These are phyloP conservation scores for Tetradesmus lagerheimii DNA, from an alignment of 139 green algal species.

Conservation along the genomic window DNA sequence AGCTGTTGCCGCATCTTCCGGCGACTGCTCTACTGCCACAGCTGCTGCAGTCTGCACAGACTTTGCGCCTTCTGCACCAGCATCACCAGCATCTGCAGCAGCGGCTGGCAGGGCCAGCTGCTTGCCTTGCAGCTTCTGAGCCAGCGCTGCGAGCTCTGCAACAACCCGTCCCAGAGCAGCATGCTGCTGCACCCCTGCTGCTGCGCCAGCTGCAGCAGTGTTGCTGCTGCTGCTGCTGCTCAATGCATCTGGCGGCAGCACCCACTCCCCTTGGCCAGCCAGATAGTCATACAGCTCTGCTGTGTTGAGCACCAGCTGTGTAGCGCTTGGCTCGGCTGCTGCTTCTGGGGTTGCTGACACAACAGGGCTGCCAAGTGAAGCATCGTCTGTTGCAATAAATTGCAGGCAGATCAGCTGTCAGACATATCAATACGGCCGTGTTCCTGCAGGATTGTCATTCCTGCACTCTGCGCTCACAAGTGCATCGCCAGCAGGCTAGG, in stretches of 20 bases:
- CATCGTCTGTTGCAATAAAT: conserved; percentile 45
- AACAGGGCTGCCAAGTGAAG: conserved; percentile 52
- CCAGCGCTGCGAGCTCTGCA: conserved; percentile 20
- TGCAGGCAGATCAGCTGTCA: neutral
- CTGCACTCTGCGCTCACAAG: no score
- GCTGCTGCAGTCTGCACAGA: neutral
- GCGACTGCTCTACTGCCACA: neutral
- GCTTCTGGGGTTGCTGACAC: conserved; percentile 33
- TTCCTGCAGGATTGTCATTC: neutral
- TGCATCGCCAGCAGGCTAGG: no score
- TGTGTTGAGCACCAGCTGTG: conserved; percentile 7
- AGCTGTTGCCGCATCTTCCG: neutral
- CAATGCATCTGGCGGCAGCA: neutral
- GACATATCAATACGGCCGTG: neutral
- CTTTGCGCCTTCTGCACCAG: neutral
- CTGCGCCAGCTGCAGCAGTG: neutral
- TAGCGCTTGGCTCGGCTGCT: neutral
- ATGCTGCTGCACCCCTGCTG: neutral
- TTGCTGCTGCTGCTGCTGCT: conserved; percentile 14
- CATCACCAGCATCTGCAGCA: neutral
- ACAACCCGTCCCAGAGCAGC: neutral
- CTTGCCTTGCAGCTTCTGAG: conserved; percentile 9
- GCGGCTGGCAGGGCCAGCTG: conserved; percentile 9
- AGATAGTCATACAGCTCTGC: conserved; percentile 46
- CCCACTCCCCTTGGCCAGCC: conserved; percentile 21